Evolutionary conservation across 441 rosid genomes (phyloP).

Genomic region (Omphalea diandra): DNA sequence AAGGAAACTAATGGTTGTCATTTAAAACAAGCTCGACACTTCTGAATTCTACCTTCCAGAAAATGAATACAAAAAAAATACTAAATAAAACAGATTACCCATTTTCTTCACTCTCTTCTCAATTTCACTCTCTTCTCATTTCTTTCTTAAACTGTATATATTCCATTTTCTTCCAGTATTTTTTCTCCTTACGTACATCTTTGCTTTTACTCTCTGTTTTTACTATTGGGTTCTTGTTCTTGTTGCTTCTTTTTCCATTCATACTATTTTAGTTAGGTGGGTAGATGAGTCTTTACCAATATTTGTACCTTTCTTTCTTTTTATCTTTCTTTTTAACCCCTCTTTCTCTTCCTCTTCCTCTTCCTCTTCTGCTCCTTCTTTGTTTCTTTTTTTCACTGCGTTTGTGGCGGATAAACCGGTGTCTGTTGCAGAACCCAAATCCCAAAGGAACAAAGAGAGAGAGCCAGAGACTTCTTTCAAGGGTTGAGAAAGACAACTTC

Average conservation of each 20-base stretch:
- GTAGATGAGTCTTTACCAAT: slow-evolving; percentile 25
- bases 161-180: slow-evolving; percentile 1
- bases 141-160: neutral
- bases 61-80: too few species aligned
- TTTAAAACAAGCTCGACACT: neutral
- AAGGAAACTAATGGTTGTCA: neutral
- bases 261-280: slow-evolving; percentile 40
- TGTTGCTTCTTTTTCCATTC: slow-evolving; percentile 32
- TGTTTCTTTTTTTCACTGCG: slow-evolving; percentile 28
- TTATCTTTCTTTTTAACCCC: slow-evolving; percentile 2
- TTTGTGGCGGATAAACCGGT: slow-evolving; percentile 65
- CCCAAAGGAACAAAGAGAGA: slow-evolving; percentile 24
- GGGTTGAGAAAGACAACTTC: neutral
- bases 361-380: neutral
- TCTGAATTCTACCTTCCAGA: too few species aligned
- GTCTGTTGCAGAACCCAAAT: slow-evolving; percentile 35
- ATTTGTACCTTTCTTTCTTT: slow-evolving; percentile 31
- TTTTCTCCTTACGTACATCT: neutral
- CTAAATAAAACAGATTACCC: too few species aligned
- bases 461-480: neutral
- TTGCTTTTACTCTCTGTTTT: slow-evolving; percentile 22
- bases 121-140: neutral
- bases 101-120: too few species aligned
- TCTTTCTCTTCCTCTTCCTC: slow-evolving; percentile 6
- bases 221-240: slow-evolving; percentile 29